Evolutionary conservation across 2,329 filamentous ascomycete species (phyloP), one percentile per base, ranked within the genome.

Genomic region (Cercospora canescens): DNA sequence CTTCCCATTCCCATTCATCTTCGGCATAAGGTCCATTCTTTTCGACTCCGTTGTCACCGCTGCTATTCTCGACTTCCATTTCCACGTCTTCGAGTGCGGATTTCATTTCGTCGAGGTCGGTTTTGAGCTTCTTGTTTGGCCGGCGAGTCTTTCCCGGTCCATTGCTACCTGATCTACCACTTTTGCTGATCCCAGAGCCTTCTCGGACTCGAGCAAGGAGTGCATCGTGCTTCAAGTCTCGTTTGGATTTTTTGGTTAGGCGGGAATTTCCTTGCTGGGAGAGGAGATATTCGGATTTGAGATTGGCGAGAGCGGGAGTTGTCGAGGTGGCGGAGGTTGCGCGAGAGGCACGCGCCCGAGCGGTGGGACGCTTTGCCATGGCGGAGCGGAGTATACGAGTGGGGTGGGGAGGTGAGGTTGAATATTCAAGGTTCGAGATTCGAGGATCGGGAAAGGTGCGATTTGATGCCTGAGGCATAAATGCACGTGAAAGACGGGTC

Each of bases 171-270:
- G 55, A 21, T n/a, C 84, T 81, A 8, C 84, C 72, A 78, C 75
- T 85, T 52, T 93, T 92, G 70, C 88, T 82, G 73, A 97, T 91
- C 69, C 89, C 91, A 21, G 88, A 89, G 30, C 52, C 63, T 32
- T 71, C 70, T 9, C 72, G 66, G 1, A 75, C 74, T 62, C 72
- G 72, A 9, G 70, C 66, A 12, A 96, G 83, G 70, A 98, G 93
- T 14, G 89, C 81, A 0, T 91, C 90, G 83, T 92, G 92, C 76
- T 93, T 94, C 73, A 96, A 92, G 35, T 85, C 82, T 26, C 90
- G 91, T 82, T 94, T 96, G 82, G 96, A 92, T 76, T 87, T 89
- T 80, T 97, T 98, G 69, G 85, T 88, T 62, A 88, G 78, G 45
- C 63, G 59, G 67, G 70, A 69, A 32, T 32, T 65, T 84, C 80